Base-by-base conservation (phyloP, 139 green algal genomes). In the Chloropicon primus region DNA sequence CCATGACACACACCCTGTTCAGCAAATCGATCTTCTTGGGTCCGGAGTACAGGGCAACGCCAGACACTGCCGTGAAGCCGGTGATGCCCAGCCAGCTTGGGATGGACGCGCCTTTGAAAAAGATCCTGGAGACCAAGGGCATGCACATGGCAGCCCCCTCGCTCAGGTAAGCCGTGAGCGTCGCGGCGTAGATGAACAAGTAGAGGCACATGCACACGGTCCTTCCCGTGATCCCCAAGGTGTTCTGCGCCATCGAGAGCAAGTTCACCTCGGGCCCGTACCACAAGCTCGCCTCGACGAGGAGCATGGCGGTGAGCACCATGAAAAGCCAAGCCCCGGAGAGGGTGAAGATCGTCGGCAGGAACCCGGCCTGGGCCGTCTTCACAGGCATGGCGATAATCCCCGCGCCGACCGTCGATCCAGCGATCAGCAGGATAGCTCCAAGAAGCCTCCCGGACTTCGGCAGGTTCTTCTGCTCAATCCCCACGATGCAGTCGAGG, bases 331-430 rank as follows among this genome's bases (percentile, higher is more conserved):
- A 80, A 21, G 22, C 25, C 25, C 23, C 77, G 21, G 27, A 21
- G 5, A 79, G 22, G 22, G 28, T 25, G 24, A 74, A 24, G 17
- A 62, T 74, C 2, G 76, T 28, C 24, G 76, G 76, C 10, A 79
- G 41, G 76, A 79, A 79, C 10, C 76, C 76, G 3, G 53, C 76
- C 53, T 26, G 41, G 23, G 76, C 41, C 21, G 76, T 79, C 53
- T 79, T 79, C 22, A 79, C 76, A 2, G 76, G 76, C 21, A 79
- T 54, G 17, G 76, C 76, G 53, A 79, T 79, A 53, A 79, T 79
- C 24, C 76, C 76, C 3, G 76, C 76, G 53, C 76, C 76, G 53
- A 79, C 76, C 17, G 76, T 79, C 24, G 53, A 26, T 2, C 76
- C 76, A 1, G 77, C 77, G 54, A 80, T 80, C 25, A 80, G 71